These are phyloP conservation scores for Podila epigama DNA, from an alignment of 192 early-diverging fungal species.

Conservation along the genomic window DNA sequence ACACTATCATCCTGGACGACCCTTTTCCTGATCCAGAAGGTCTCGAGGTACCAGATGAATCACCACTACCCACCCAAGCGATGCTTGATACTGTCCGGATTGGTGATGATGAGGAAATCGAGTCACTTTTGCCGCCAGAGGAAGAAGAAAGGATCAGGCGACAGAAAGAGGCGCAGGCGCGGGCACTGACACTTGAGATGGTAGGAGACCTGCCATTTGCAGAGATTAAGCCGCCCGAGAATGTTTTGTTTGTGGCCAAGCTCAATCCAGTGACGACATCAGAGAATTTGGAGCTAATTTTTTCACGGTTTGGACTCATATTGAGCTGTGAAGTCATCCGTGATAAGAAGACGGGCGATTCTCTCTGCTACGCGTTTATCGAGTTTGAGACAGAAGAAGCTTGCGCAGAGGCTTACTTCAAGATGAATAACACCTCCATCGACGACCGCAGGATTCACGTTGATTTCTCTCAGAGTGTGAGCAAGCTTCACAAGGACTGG, in stretches of 20 bases:
- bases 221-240: constrained; percentile 96
- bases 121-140: constrained; percentile 63
- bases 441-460: constrained; percentile 97
- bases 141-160: constrained; percentile 71
- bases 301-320: constrained; percentile 91
- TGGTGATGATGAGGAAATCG: constrained; percentile 80
- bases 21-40: constrained; percentile 87
- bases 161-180: constrained; percentile 80
- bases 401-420: constrained; percentile 94
- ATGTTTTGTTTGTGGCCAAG: constrained; percentile 95
- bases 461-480: constrained; percentile 97
- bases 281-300: constrained; percentile 92
- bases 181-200: constrained; percentile 97
- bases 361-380: constrained; percentile 95
- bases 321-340: constrained; percentile 90
- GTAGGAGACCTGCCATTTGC: constrained; percentile 97
- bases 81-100: constrained; percentile 77
- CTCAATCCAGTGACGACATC: constrained; percentile 89
- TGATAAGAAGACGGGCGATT: constrained; percentile 82
- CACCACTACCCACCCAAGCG: constrained; percentile 79
- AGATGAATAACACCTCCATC: constrained; percentile 96
- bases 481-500: constrained; percentile 84
- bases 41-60: constrained; percentile 68
- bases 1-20: constrained; percentile 92
- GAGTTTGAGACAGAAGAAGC: constrained; percentile 90